Percentiles rank a stretch among this genome's conserved stretches.
Conservation (phyloP, 2,329 filamentous ascomycete species). For the Pezicula radicicola region DNA sequence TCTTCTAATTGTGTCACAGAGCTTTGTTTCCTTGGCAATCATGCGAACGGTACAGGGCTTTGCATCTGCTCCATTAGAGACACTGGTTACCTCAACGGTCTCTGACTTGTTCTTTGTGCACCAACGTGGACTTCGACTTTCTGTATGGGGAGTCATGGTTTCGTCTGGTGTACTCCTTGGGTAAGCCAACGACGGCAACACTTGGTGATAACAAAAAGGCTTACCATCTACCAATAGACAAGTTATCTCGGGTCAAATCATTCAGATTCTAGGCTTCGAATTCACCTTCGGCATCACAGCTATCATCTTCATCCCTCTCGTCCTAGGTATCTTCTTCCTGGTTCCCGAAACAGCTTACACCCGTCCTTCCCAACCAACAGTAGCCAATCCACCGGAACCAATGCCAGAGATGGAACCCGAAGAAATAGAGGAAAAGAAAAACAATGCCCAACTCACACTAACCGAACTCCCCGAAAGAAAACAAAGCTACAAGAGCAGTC, state of each 20-base stretch:
- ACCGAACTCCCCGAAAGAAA: slow-evolving; percentile 19
- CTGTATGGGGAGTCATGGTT: slow-evolving; percentile 22
- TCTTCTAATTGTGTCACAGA: slow-evolving; percentile 13
- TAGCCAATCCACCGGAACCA: not conserved
- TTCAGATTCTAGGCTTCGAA: slow-evolving; percentile 31
- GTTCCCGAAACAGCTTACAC: slow-evolving; percentile 40
- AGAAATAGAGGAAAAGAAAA: not conserved
- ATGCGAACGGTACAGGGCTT: slow-evolving; percentile 29
- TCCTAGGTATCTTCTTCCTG: slow-evolving; percentile 40
- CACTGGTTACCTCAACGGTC: slow-evolving; percentile 32
- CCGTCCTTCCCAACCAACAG: not conserved
- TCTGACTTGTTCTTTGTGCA: slow-evolving; percentile 45
- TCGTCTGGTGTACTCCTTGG: slow-evolving; percentile 22
- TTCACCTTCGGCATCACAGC: slow-evolving; percentile 36
- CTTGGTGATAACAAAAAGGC: not conserved
- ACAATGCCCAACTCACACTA: slow-evolving; percentile 17
- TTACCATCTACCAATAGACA: slow-evolving; percentile 26
- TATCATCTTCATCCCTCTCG: slow-evolving; percentile 36
- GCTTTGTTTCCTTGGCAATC: slow-evolving; percentile 33
- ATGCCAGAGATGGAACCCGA: not conserved
- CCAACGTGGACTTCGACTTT: slow-evolving; percentile 36
- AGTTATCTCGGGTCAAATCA: slow-evolving; percentile 38
- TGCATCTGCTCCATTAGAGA: slow-evolving; percentile 26
- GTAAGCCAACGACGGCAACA: slow-evolving; percentile 11
- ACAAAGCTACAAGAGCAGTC: slow-evolving; percentile 32